Evolutionary conservation across 2,329 filamentous ascomycete genomes (phyloP).

Genomic region (Trichoderma afroharzianum): DNA sequence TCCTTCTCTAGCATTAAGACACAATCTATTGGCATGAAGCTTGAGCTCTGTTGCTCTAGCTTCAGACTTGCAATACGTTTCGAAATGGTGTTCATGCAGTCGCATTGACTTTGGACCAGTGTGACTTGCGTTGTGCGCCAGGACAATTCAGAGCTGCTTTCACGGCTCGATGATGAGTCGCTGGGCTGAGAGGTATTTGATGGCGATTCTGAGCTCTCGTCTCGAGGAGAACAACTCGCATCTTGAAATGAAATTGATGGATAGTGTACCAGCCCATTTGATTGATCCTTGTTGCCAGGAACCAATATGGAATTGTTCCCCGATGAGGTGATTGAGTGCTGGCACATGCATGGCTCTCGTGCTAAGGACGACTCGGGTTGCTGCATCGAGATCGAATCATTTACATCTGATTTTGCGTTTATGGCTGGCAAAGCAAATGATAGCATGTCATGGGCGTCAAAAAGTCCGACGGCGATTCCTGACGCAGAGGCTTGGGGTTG

Average conservation of each 20-base stretch:
- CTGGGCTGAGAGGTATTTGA: background rate
- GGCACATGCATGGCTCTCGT: background rate
- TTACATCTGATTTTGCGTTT: background rate
- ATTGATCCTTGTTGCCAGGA: background rate
- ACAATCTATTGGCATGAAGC: background rate
- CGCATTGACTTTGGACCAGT: background rate
- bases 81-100: background rate
- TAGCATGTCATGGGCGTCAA: background rate
- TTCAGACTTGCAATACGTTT: background rate
- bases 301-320: background rate
- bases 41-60: background rate
- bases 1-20: slow-evolving; percentile 9
- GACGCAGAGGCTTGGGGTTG: background rate
- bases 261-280: background rate
- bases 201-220: background rate
- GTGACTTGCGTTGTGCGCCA: background rate
- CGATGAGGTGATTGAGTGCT: background rate
- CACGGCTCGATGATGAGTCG: background rate
- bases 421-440: background rate
- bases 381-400: background rate
- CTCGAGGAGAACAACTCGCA: background rate
- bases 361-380: background rate
- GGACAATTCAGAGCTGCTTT: background rate
- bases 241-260: background rate
- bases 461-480: background rate